These are phyloP conservation scores for Eucalyptus cloeziana DNA, from an alignment of 345 rosid species.

Conservation along the genomic window DNA sequence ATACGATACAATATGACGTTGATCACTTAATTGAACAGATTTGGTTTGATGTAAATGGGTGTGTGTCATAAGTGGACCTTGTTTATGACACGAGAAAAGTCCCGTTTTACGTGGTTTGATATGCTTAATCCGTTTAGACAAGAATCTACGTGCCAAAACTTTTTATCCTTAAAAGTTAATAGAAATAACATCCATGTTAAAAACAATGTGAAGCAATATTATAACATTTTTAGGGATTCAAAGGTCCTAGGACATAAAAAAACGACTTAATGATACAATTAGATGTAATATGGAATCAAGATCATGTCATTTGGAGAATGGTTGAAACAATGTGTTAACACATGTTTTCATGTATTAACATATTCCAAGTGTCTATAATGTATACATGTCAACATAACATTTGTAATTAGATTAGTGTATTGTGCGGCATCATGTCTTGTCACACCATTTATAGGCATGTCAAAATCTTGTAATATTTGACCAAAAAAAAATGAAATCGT, in stretches of 20 bases:
- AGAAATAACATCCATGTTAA: not conserved
- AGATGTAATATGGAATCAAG: not conserved
- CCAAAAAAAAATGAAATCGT: not conserved
- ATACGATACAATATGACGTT: accelerated
- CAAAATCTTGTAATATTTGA: too few species aligned
- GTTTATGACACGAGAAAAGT: not conserved
- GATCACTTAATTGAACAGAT: not conserved
- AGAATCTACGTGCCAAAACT: not conserved
- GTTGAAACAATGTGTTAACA: not conserved
- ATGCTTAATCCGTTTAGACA: not conserved
- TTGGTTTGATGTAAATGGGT: not conserved
- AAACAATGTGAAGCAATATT: not conserved
- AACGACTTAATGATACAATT: not conserved
- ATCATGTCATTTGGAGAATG: not conserved
- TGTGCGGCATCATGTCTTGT: accelerated
- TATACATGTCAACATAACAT: not conserved
- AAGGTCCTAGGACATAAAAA: not conserved
- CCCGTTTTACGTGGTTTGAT: accelerated
- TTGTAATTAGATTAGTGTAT: not conserved
- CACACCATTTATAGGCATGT: not conserved
- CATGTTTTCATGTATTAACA: not conserved
- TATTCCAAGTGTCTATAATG: accelerated
- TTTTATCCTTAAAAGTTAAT: not conserved
- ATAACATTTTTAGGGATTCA: not conserved
- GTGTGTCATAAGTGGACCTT: not conserved